phyloP scores from a whole-genome alignment of 352 stramenopile species.

The Pythium biforme region DNA sequence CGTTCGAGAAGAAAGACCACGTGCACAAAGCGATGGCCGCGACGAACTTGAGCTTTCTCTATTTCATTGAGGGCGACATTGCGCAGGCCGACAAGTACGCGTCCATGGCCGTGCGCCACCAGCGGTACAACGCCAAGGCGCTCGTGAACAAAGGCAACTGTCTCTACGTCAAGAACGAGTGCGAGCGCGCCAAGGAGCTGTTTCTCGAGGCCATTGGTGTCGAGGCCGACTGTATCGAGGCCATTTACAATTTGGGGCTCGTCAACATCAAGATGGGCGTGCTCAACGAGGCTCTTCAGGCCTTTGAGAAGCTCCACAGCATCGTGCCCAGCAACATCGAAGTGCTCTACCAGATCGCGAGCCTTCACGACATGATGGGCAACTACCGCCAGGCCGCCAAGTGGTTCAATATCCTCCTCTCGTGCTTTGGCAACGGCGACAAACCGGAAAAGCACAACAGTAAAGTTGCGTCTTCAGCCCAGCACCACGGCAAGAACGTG shows the following conservation, averaged over 20 bases:
- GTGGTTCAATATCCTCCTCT: conserved; percentile 94
- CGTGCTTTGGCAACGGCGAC: conserved; percentile 85
- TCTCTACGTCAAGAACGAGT: conserved; percentile 93
- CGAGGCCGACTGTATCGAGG: conserved; percentile 93
- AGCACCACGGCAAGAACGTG: conserved; percentile 55
- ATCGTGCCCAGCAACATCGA: conserved; percentile 91
- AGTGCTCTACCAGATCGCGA: conserved; percentile 96
- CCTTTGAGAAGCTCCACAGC: conserved; percentile 96
- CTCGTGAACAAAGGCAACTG: conserved; percentile 98
- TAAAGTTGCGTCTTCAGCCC: conserved; percentile 18
- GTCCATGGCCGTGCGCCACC: conserved; percentile 88
- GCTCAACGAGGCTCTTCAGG: conserved; percentile 90
- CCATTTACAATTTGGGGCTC: conserved; percentile 96
- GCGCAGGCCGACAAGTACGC: conserved; percentile 91
- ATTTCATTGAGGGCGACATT: conserved; percentile 94
- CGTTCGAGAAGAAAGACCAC: conserved; percentile 95
- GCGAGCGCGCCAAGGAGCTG: conserved; percentile 91
- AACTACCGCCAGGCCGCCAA: conserved; percentile 89
- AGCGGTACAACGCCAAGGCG: conserved; percentile 96
- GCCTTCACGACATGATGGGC: conserved; percentile 91
- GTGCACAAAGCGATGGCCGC: conserved; percentile 92
- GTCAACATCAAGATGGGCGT: conserved; percentile 89
- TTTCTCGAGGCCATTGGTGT: conserved; percentile 95
- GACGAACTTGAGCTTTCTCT: conserved; percentile 96
- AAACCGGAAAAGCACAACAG: conserved; percentile 45